Conservation (phyloP, 2,329 filamentous ascomycete species). For the Talaromyces sp. region DNA sequence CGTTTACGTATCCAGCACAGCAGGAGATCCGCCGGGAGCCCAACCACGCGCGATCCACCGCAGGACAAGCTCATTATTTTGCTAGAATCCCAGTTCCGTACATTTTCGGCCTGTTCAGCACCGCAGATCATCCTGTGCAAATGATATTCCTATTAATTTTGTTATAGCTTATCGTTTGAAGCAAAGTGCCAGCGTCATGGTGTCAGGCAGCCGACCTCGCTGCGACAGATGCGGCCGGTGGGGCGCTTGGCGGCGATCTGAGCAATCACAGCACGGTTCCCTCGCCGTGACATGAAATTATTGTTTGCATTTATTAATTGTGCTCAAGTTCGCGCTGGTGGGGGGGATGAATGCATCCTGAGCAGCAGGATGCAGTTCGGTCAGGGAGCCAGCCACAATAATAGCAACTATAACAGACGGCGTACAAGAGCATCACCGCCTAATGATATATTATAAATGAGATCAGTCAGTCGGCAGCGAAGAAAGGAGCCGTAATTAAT, state of each 20-base stretch:
- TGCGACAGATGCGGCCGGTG: not conserved
- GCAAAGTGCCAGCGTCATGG: not conserved
- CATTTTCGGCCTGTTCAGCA: too few relatives aligned
- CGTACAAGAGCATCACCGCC: too few relatives aligned
- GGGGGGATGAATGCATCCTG: not conserved
- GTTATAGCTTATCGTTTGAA: not conserved
- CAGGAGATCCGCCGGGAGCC: not conserved
- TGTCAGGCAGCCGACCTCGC: not conserved
- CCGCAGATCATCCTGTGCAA: too few relatives aligned
- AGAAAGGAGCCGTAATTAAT: not conserved
- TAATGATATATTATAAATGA: not conserved
- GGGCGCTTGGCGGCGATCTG: not conserved
- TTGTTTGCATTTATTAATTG: too few relatives aligned
- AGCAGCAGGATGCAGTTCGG: too few relatives aligned
- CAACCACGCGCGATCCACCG: not conserved
- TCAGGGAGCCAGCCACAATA: not conserved
- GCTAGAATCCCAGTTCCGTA: too few relatives aligned
- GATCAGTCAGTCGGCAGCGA: not conserved
- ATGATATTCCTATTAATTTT: not conserved
- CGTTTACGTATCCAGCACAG: not conserved
- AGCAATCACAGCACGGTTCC: not conserved
- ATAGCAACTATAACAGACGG: too few relatives aligned
- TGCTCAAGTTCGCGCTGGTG: too few relatives aligned
- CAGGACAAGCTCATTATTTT: not conserved
- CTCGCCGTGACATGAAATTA: not conserved